Evolutionary conservation across 116 monocot genomes (phyloP), one percentile per base, ranked within the genome.

Genomic region (Iris pallida): DNA sequence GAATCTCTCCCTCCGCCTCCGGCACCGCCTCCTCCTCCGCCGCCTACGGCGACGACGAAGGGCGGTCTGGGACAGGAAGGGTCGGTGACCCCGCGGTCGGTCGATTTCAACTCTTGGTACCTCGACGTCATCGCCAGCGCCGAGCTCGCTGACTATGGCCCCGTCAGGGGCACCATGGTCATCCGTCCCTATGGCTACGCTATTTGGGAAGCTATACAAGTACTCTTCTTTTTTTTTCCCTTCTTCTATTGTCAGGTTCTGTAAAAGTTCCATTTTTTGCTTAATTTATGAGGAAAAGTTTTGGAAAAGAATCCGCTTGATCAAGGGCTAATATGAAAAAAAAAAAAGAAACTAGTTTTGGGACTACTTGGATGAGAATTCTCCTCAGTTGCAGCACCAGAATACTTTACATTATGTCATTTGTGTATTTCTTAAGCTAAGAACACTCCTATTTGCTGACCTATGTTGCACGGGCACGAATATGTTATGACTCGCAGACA

Each of bases 81-180:
- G 41, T 41, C 80, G 40, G 88, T 97, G 45, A 90, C 93, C 7
- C 88, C 93, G 0, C 74, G 88, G 30, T 98, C 93, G 9, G 69
- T 76, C 66, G 97, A 92, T 70, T 98, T 98, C 81, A 98, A 80
- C 57, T 87, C 90, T 6, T 93, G 97, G 97, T 98, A 98, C 56
- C 77, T 93, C 10, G 90, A 98, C 45, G 88, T 93, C 18, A 90
- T 92, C 47, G 83, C 90, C 41, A 71, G 61, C 18, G 98, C 98
- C 9, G 93, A 98, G 90, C 90, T 98, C n/a, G 93, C 98, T 2
- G 98, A 93, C 64, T 98, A 98, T 47, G 93, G 98, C 6, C 93
- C 98, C 13, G 98, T 98, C 9, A 78, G 98, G 5, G 98, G 98
- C 41, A 98, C 98, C 44, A 98, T 98, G 98, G 98, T 98, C 40